A percentile compares a stretch with the other conserved stretches of the same genome.
phyloP scores from a whole-genome alignment of 306 rosid genomes.

The Morella rubra region DNA sequence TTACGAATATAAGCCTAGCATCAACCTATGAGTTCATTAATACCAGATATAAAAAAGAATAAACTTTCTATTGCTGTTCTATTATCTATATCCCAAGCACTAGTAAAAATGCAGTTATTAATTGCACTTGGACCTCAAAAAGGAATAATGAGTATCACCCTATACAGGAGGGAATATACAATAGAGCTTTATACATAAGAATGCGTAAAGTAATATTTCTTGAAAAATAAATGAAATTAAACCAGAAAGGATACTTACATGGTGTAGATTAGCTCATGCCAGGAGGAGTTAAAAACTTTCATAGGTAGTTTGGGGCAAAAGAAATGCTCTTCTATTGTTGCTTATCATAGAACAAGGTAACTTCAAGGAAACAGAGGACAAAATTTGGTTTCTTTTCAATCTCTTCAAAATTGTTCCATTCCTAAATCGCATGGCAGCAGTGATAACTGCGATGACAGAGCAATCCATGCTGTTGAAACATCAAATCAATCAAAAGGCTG shows the following conservation, averaged over 20 bases:
- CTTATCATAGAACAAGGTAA: conserved; percentile 25
- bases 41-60: not conserved
- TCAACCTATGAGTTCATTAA: not conserved
- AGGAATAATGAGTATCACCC: not conserved
- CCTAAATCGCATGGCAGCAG: conserved; percentile 50
- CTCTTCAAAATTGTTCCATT: conserved; percentile 34
- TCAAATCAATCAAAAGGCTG: conserved; percentile 52
- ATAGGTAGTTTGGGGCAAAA: conserved; percentile 3
- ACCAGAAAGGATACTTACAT: conserved; percentile 31
- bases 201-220: not conserved
- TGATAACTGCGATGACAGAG: conserved; percentile 42
- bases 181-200: not conserved
- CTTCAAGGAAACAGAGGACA: conserved; percentile 26
- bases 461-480: conserved; percentile 49
- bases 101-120: not conserved
- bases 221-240: conserved; percentile 4
- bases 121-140: not conserved
- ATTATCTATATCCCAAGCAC: not conserved
- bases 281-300: conserved; percentile 14
- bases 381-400: conserved; percentile 39
- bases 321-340: conserved; percentile 6
- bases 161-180: not conserved
- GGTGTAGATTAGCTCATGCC: conserved; percentile 23
- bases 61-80: not conserved
- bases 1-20: not conserved